phyloP scores from a whole-genome alignment of 1,284 basidiomycete genomes.

The Microbotryum saponariae region DNA sequence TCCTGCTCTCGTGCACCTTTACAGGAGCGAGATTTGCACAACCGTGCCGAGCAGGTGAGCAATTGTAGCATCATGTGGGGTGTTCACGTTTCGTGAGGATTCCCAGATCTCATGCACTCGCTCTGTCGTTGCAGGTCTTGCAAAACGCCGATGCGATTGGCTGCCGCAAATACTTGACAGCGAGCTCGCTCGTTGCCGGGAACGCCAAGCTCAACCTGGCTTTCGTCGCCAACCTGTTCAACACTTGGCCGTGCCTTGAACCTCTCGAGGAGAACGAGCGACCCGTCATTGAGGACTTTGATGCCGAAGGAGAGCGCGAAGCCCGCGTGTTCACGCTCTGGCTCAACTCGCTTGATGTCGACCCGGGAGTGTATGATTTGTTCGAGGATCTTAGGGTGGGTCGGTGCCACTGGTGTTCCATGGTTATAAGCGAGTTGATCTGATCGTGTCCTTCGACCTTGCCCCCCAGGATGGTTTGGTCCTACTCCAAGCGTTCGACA shows the following conservation, averaged over 20 bases:
- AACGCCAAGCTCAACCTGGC: constrained; percentile 98
- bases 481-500: constrained; percentile 94
- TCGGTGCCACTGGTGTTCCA: not conserved
- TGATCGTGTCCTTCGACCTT: not conserved
- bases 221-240: constrained; percentile 90
- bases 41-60: constrained; percentile 71
- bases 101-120: not conserved
- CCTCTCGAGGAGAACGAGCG: constrained; percentile 82
- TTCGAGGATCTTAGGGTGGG: constrained; percentile 83
- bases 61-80: not conserved
- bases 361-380: constrained; percentile 90
- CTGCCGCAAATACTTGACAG: constrained; percentile 91
- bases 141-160: constrained; percentile 89
- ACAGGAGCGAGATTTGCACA: constrained; percentile 70
- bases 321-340: constrained; percentile 95
- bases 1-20: constrained; percentile 88
- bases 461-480: constrained; percentile 59
- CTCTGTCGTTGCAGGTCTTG: constrained; percentile 52
- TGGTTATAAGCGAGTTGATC: not conserved
- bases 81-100: too few relatives aligned
- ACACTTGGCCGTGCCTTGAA: constrained; percentile 87
- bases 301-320: constrained; percentile 96
- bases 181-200: constrained; percentile 80
- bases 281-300: constrained; percentile 83
- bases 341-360: constrained; percentile 94